Evolutionary conservation across 2,329 filamentous ascomycete genomes (phyloP).

Genomic region (Colletotrichum salicis): DNA sequence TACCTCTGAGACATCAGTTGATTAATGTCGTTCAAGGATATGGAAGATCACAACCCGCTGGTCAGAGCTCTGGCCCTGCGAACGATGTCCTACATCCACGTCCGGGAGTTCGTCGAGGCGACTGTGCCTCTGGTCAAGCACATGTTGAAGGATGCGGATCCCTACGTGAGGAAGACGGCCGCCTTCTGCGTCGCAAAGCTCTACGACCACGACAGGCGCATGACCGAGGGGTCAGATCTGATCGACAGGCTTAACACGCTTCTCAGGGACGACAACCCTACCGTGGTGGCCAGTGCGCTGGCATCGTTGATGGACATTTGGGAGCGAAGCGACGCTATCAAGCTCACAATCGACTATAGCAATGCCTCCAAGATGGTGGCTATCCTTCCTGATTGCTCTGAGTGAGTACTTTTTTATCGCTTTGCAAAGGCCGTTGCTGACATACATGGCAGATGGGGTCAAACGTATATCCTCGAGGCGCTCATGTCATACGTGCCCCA

Average conservation of each 20-base stretch:
- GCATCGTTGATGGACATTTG: slow-evolving; percentile 96
- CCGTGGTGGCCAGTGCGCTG: slow-evolving; percentile 93
- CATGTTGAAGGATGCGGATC: slow-evolving; percentile 86
- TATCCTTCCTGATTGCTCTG: slow-evolving; percentile 94
- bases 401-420: slow-evolving; percentile 68
- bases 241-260: slow-evolving; percentile 92
- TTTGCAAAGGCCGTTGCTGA: slow-evolving; percentile 9
- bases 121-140: slow-evolving; percentile 86
- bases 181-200: slow-evolving; percentile 97
- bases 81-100: slow-evolving; percentile 97
- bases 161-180: slow-evolving; percentile 97
- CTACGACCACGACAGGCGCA: slow-evolving; percentile 92
- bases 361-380: slow-evolving; percentile 99
- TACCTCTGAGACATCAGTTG: background rate
- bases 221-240: slow-evolving; percentile 90
- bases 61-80: slow-evolving; percentile 91
- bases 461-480: slow-evolving; percentile 97
- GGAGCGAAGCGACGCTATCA: slow-evolving; percentile 97
- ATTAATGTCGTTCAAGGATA: slow-evolving; percentile 70
- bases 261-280: slow-evolving; percentile 95
- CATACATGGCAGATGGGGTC: slow-evolving; percentile 79
- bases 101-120: slow-evolving; percentile 93
- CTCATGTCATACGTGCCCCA: slow-evolving; percentile 98
- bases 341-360: slow-evolving; percentile 95
- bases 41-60: slow-evolving; percentile 91